Evolutionary conservation across 2,329 filamentous ascomycete species (phyloP).

Genomic region (Sporothrix mexicana): DNA sequence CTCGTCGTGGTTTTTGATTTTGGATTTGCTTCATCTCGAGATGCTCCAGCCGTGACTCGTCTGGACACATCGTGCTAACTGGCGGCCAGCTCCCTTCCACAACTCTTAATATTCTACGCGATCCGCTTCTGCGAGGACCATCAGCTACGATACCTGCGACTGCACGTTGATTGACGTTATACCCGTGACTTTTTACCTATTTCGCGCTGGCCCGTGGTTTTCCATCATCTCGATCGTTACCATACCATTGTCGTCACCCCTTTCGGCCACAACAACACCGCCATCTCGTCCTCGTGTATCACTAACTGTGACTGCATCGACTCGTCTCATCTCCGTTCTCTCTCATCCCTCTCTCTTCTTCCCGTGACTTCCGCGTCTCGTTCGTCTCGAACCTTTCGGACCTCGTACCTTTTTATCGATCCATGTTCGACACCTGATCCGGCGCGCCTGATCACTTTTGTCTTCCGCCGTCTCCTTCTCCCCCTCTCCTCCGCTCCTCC

Average conservation of each 20-base stretch:
- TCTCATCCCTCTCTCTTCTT: not conserved
- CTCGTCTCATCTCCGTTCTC: not conserved
- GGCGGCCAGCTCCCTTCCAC: not conserved
- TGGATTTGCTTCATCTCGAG: not conserved
- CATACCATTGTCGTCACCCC: not conserved
- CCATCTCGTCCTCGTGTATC: too few relatives aligned
- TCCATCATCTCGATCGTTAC: not conserved
- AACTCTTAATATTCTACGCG: not conserved
- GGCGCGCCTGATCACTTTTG: conserved; percentile 6
- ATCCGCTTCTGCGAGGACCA: not conserved
- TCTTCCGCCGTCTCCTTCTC: conserved; percentile 17
- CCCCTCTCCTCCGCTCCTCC: not conserved
- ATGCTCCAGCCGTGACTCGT: conserved; percentile 8
- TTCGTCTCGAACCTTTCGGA: not conserved
- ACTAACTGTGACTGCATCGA: not conserved
- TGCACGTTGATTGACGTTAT: not conserved
- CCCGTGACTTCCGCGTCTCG: not conserved
- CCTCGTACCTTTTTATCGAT: not conserved
- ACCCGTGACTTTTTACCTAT: conserved; percentile 3
- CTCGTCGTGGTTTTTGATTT: not conserved
- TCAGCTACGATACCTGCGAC: not conserved
- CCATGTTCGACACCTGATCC: conserved; percentile 1
- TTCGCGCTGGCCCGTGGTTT: conserved; percentile 16
- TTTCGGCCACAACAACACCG: not conserved
- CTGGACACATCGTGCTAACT: conserved; percentile 23